These are phyloP conservation scores for Fusarium sp. DNA, from an alignment of 2,329 filamentous ascomycete genomes.

Conservation along the genomic window DNA sequence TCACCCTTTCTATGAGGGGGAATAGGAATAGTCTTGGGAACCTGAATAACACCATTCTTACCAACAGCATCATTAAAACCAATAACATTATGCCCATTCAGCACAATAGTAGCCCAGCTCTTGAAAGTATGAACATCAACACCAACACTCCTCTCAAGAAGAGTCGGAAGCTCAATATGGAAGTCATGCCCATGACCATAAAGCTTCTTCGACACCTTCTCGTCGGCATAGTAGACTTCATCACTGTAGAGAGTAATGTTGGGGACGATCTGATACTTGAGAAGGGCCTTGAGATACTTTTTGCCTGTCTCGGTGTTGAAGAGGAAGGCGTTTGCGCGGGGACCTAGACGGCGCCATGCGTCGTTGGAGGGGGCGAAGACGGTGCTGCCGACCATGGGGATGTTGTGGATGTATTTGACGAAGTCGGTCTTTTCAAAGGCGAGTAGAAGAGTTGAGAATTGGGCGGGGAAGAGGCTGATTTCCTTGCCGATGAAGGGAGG, in stretches of 20 bases:
- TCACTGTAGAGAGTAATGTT: constrained; percentile 85
- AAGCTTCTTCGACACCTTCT: constrained; percentile 41
- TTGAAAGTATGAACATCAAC: constrained; percentile 76
- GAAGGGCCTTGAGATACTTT: constrained; percentile 79
- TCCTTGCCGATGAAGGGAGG: constrained; percentile 68
- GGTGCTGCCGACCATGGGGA: constrained; percentile 70
- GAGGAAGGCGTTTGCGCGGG: constrained; percentile 78
- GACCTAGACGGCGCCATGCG: constrained; percentile 81
- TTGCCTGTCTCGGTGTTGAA: constrained; percentile 78
- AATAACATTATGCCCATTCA: constrained; percentile 78
- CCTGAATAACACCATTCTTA: constrained; percentile 84
- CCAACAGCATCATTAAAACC: constrained; percentile 75
- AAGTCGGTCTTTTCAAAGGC: constrained; percentile 80
- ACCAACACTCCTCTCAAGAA: constrained; percentile 71
- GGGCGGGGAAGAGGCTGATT: constrained; percentile 72
- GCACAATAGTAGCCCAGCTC: constrained; percentile 74
- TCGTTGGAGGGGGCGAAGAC: constrained; percentile 83
- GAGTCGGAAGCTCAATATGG: constrained; percentile 76
- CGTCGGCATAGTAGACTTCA: constrained; percentile 69
- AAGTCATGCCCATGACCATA: constrained; percentile 45
- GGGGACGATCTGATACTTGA: constrained; percentile 81
- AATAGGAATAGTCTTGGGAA: constrained; percentile 76
- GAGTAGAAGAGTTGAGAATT: constrained; percentile 82
- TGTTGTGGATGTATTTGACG: constrained; percentile 65
- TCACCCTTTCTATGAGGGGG: constrained; percentile 67